phyloP scores from a whole-genome alignment of 805 yeast genomes.

The Starmerella riodocensis region DNA sequence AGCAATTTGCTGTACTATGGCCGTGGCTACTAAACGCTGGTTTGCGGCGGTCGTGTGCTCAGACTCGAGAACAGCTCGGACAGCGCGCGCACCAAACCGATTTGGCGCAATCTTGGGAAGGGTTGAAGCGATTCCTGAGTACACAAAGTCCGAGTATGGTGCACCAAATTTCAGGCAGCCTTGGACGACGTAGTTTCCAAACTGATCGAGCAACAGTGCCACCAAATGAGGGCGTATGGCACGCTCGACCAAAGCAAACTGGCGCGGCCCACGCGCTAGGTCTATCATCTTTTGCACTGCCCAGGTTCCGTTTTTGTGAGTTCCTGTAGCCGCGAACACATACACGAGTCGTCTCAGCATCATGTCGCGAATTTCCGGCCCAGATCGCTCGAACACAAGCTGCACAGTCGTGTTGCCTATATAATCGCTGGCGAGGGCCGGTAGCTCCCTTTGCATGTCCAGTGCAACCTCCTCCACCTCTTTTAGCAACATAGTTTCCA shows the following conservation, averaged over 20 bases:
- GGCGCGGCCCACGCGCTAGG: constrained; percentile 49
- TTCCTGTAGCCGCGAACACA: constrained; percentile 77
- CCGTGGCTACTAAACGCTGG: constrained; percentile 55
- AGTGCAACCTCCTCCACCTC: constrained; percentile 74
- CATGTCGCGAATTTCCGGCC: constrained; percentile 58
- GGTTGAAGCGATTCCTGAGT: constrained; percentile 64
- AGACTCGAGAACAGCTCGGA: constrained; percentile 83
- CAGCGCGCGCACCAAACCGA: constrained; percentile 89
- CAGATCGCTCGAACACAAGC: constrained; percentile 62
- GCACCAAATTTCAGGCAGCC: constrained; percentile 82
- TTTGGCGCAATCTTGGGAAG: constrained; percentile 75
- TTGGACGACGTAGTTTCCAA: constrained; percentile 92
- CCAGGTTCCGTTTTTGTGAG: constrained; percentile 98
- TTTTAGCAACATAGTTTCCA: constrained; percentile 38
- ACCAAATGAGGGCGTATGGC: constrained; percentile 70
- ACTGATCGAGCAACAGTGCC: constrained; percentile 83
- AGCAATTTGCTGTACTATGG: constrained; percentile 65
- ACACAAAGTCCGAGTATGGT: constrained; percentile 80
- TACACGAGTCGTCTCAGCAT: constrained; percentile 71
- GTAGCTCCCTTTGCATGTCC: constrained; percentile 76
- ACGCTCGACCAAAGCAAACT: constrained; percentile 50
- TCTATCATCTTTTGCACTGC: constrained; percentile 93
- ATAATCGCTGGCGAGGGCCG: constrained; percentile 83
- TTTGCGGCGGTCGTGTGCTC: constrained; percentile 55
- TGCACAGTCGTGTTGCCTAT: constrained; percentile 93